Evolutionary conservation across 1,284 basidiomycete genomes (phyloP).

Genomic region (Sparassis latifolia): DNA sequence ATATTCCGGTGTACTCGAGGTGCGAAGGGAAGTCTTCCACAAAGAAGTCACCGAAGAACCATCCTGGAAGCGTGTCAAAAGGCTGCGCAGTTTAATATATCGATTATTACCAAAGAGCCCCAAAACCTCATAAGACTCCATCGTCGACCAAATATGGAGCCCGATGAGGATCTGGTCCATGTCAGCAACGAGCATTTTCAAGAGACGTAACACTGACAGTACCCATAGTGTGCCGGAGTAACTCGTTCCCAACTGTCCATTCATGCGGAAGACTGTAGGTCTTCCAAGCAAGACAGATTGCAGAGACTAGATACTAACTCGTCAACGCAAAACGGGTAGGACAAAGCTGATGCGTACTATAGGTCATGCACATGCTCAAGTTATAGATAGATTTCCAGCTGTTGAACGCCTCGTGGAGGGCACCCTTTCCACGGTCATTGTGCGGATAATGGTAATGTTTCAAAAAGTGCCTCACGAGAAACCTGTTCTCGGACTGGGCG

Average conservation of each 20-base stretch:
- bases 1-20: slow-evolving; percentile 95
- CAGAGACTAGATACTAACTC: slow-evolving; percentile 53
- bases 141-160: slow-evolving; percentile 88
- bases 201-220: slow-evolving; percentile 42
- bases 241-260: slow-evolving; percentile 87
- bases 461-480: slow-evolving; percentile 89
- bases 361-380: slow-evolving; percentile 90
- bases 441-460: slow-evolving; percentile 84
- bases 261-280: slow-evolving; percentile 76
- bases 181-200: slow-evolving; percentile 2
- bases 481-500: slow-evolving; percentile 83
- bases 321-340: neutral
- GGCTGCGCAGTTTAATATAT: neutral
- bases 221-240: slow-evolving; percentile 85
- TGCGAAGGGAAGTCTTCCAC: slow-evolving; percentile 89
- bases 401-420: slow-evolving; percentile 85
- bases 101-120: slow-evolving; percentile 73
- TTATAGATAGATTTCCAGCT: slow-evolving; percentile 97
- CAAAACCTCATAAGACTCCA: slow-evolving; percentile 87
- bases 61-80: slow-evolving; percentile 44
- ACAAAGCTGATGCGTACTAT: slow-evolving; percentile 48
- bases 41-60: slow-evolving; percentile 99
- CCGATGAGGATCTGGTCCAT: slow-evolving; percentile 71
- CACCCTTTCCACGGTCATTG: slow-evolving; percentile 55
- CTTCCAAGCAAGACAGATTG: slow-evolving; percentile 79